Evolutionary conservation across 1,139 yeast species (phyloP).

Genomic region (Diutina scorzettiae): DNA sequence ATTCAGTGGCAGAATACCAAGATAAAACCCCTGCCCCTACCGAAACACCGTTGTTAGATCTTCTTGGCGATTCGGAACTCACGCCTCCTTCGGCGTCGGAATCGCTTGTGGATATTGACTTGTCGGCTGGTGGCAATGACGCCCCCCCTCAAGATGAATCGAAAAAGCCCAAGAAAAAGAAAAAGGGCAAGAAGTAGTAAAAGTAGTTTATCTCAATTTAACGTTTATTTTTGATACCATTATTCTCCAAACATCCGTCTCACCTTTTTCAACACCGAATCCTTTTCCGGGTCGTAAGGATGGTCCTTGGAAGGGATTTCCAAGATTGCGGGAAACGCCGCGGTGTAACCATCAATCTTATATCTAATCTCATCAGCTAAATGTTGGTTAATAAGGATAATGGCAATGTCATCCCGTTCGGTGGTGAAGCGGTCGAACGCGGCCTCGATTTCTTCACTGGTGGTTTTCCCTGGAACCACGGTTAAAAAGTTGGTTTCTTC

Average conservation of each 20-base stretch:
- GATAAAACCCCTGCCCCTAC: too few relatives aligned
- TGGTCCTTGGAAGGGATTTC: constrained; percentile 98
- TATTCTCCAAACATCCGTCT: constrained; percentile 90
- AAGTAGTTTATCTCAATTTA: constrained; percentile 5
- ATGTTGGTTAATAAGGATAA: constrained; percentile 85
- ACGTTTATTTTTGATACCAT: constrained; percentile 8
- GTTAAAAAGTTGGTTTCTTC: constrained; percentile 70
- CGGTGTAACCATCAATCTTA: constrained; percentile 70
- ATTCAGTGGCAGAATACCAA: too few relatives aligned
- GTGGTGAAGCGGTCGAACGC: constrained; percentile 68
- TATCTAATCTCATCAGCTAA: constrained; percentile 84
- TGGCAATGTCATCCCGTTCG: constrained; percentile 82
- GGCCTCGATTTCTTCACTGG: constrained; percentile 60
- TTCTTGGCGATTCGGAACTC: not conserved
- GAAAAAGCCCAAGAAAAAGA: constrained; percentile 12
- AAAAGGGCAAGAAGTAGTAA: constrained; percentile 14
- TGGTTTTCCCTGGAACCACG: constrained; percentile 71
- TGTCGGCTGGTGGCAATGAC: constrained; percentile 2
- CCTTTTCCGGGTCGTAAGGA: constrained; percentile 98
- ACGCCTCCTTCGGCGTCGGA: not conserved
- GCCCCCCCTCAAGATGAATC: not conserved
- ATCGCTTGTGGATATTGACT: constrained; percentile 1
- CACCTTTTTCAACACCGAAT: constrained; percentile 85
- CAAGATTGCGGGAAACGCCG: constrained; percentile 91
- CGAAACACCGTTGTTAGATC: not conserved